Conservation (phyloP, 805 yeast genomes). For the Metschnikowia picachoensis region DNA sequence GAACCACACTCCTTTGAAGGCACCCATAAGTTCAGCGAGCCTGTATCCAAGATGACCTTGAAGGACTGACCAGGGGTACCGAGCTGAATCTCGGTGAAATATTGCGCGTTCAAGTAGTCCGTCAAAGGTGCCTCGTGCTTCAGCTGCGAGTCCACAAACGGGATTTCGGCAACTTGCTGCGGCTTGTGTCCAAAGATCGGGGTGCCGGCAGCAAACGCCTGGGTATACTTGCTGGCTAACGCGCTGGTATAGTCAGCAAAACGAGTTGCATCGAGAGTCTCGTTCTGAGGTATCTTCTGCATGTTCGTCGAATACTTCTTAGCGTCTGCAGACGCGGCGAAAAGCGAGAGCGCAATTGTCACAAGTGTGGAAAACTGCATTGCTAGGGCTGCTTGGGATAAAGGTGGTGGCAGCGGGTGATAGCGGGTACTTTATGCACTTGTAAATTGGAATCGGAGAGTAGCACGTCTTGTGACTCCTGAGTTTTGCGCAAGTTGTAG, state of each 20-base stretch:
- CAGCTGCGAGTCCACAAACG: slow-evolving; percentile 14
- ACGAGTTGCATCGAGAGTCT: slow-evolving; percentile 48
- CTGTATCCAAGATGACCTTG: slow-evolving; percentile 94
- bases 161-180: slow-evolving; percentile 21
- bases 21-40: slow-evolving; percentile 96
- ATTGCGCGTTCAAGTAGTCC: slow-evolving; percentile 94
- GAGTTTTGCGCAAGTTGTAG: background rate
- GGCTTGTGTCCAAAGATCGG: slow-evolving; percentile 9
- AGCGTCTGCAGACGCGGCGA: slow-evolving; percentile 41
- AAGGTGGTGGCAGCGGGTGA: no score
- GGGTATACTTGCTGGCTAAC: slow-evolving; percentile 60
- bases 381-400: background rate
- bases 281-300: slow-evolving; percentile 55
- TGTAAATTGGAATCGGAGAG: background rate
- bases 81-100: slow-evolving; percentile 82
- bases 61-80: slow-evolving; percentile 91
- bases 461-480: background rate
- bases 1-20: slow-evolving; percentile 87
- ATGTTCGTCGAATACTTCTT: slow-evolving; percentile 54
- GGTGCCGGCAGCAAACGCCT: slow-evolving; percentile 37
- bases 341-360: slow-evolving; percentile 39
- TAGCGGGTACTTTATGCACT: background rate
- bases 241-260: slow-evolving; percentile 53
- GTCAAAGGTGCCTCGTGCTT: slow-evolving; percentile 77
- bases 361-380: slow-evolving; percentile 40